Base-by-base conservation (phyloP, 225 moss, liverwort and hornwort species). In the Pseudoscleropodium purum region DNA sequence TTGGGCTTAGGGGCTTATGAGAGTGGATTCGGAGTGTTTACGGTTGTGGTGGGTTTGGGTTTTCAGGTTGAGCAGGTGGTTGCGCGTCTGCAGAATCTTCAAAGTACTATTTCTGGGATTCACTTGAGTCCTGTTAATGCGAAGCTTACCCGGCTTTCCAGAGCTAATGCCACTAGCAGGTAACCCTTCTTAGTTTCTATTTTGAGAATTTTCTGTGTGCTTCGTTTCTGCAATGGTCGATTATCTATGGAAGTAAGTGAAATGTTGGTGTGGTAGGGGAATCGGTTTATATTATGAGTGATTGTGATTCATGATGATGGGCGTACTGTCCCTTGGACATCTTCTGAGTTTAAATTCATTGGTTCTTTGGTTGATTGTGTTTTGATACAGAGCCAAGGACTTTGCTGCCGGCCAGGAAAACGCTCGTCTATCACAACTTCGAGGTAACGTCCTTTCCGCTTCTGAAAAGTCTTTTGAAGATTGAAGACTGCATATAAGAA, bases 41-140 rank as follows among this genome's bases (percentile, higher is more conserved):
- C 16, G 49, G 34, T 65, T 83, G n/a, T 83, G 49, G 9, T 69
- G 59, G 64, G 17, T 25, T 76, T 76, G 82, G 27, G 67, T 82
- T 54, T 73, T 61, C 92, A 94, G 94, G 94, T 94, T 70, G 94
- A 94, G 91, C 94, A 94, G 84, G 93, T 94, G 49, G 94, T 94
- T 33, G 93, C 92, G 80, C 93, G 92, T 51, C 79, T 94, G 60
- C 94, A 94, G 80, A 92, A 90, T 83, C 91, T 94, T 15, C 94
- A 94, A 56, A 87, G 83, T 72, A 93, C 92, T 61, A 94, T 94
- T 61, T 92, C 94, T 36, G 94, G 90, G 41, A 91, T 94, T 59
- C 92, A 94, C 43, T 87, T 92, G 75, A 93, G 92, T 84, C 92
- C 93, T n/a, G 88, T 91, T 15, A 91, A 92, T 79, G 86, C 91